phyloP scores from a whole-genome alignment of 78 protist genomes.

The Bigelowiella natans region DNA sequence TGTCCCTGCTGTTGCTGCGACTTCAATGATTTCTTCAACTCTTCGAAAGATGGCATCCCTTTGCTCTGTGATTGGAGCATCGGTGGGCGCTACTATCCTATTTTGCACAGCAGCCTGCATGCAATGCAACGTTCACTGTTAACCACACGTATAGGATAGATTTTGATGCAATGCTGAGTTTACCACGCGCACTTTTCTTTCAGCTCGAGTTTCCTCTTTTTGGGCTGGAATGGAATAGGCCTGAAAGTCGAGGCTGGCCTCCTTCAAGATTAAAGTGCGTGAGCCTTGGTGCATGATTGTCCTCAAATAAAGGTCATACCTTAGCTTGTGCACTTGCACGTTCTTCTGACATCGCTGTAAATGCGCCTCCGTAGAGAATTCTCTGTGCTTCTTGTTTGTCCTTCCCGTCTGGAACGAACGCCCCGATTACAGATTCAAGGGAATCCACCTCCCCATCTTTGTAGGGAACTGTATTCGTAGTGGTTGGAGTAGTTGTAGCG shows the following conservation, averaged over 20 bases:
- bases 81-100: slow-evolving; percentile 55
- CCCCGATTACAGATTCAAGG: not conserved
- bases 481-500: too few species aligned
- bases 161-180: too few species aligned
- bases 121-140: too few species aligned
- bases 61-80: slow-evolving; percentile 64
- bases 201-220: slow-evolving; percentile 34
- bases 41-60: not conserved
- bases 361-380: not conserved
- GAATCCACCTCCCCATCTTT: not conserved
- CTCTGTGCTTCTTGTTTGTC: not conserved
- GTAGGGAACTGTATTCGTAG: too few species aligned
- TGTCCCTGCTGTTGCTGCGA: slow-evolving; percentile 70
- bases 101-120: slow-evolving; percentile 75
- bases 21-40: slow-evolving; percentile 56
- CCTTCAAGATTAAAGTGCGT: not conserved
- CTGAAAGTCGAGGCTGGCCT: slow-evolving; percentile 22
- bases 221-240: slow-evolving; percentile 15
- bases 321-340: not conserved
- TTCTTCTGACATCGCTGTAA: too few species aligned
- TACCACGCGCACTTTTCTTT: slow-evolving; percentile 68
- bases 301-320: not conserved
- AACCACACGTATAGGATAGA: too few species aligned
- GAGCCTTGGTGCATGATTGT: not conserved
- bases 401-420: not conserved